Conservation (phyloP, 306 rosid genomes). For the Rosa chinensis region DNA sequence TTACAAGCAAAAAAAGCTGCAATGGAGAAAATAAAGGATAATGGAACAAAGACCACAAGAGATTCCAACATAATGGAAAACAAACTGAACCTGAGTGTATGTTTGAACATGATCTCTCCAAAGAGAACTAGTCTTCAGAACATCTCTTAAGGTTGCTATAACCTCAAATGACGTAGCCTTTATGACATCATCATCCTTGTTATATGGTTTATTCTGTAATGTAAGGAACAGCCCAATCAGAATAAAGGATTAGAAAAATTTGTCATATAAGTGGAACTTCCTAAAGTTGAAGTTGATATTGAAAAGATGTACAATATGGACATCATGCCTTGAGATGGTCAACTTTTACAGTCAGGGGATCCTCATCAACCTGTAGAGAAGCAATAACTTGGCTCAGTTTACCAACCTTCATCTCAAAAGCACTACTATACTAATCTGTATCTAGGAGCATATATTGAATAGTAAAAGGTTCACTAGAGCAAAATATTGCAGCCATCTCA, state of each 20-base stretch:
- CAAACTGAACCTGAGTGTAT: slow-evolving; percentile 72
- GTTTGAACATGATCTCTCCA: slow-evolving; percentile 99
- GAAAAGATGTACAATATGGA: slow-evolving; percentile 20
- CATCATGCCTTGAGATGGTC: slow-evolving; percentile 91
- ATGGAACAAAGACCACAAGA: slow-evolving; percentile 18
- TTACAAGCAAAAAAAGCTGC: background rate
- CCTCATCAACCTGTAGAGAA: slow-evolving; percentile 74
- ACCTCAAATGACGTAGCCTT: slow-evolving; percentile 98
- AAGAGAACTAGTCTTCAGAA: slow-evolving; percentile 95
- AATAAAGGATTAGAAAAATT: slow-evolving; percentile 4
- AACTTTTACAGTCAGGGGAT: slow-evolving; percentile 96
- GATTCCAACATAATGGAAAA: background rate
- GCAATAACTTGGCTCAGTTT: slow-evolving; percentile 16
- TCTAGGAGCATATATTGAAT: background rate
- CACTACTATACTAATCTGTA: background rate
- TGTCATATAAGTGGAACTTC: slow-evolving; percentile 6
- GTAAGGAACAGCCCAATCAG: slow-evolving; percentile 24
- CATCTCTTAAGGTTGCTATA: slow-evolving; percentile 91
- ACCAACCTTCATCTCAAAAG: background rate
- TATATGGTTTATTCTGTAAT: slow-evolving; percentile 77
- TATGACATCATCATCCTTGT: slow-evolving; percentile 90
- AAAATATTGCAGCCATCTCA: too few relatives aligned
- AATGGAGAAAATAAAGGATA: slow-evolving; percentile 1
- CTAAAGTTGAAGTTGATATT: slow-evolving; percentile 7
- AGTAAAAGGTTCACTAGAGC: background rate